These are phyloP conservation scores for Stagonosporopsis rhizophila DNA, from an alignment of 2,329 filamentous ascomycete species.

Conservation along the genomic window DNA sequence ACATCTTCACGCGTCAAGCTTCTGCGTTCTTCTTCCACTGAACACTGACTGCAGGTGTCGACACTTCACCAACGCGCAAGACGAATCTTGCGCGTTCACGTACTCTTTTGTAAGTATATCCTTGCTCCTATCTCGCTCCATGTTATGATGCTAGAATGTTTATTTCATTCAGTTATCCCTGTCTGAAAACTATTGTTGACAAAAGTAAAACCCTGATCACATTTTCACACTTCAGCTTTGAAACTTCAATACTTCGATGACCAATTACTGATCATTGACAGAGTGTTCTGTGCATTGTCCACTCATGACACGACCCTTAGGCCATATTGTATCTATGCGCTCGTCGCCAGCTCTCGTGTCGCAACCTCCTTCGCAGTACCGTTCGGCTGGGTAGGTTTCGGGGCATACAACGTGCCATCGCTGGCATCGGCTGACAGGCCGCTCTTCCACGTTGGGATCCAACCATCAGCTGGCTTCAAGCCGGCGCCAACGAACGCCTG, in stretches of 20 bases:
- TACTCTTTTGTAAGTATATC: not conserved
- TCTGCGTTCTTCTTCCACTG: not conserved
- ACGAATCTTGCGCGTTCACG: not conserved
- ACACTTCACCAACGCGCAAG: conserved; percentile 2
- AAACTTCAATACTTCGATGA: not conserved
- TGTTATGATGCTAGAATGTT: conserved; percentile 18
- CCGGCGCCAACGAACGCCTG: conserved; percentile 22
- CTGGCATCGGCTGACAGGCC: conserved; percentile 22
- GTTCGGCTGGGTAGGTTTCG: conserved; percentile 11
- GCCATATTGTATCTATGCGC: not conserved
- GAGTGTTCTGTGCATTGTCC: not conserved
- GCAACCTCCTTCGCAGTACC: conserved; percentile 2
- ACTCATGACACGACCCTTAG: not conserved
- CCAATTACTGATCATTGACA: not conserved
- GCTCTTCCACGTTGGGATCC: conserved; percentile 24
- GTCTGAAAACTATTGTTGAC: conserved; percentile 19
- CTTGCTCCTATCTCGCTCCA: not conserved
- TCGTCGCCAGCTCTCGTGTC: conserved; percentile 4
- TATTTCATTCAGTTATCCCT: conserved; percentile 19
- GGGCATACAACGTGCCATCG: conserved; percentile 27
- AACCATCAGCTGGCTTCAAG: conserved; percentile 18
- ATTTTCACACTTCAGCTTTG: not conserved
- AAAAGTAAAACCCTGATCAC: conserved; percentile 16
- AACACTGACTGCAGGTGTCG: not conserved
- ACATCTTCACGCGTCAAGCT: conserved; percentile 7